Conservation (phyloP, 192 early-diverging fungal genomes). For the Thoreauomyces humboldtii region DNA sequence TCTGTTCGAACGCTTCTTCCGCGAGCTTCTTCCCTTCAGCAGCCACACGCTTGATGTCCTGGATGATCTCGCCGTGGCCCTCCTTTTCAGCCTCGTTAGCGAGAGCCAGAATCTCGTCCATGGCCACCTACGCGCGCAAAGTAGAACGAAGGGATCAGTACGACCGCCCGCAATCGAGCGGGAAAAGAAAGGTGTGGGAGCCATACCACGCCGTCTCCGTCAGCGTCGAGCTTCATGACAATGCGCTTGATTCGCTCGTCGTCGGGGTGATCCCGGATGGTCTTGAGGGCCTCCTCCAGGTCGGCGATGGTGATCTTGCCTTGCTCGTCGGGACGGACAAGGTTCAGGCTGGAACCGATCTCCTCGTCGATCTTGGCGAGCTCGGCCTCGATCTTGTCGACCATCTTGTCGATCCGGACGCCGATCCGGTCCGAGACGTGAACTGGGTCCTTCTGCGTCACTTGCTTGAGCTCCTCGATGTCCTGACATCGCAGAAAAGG, state of each 20-base stretch:
- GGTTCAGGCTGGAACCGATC: slow-evolving; percentile 62
- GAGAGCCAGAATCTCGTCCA: slow-evolving; percentile 59
- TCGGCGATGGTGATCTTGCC: slow-evolving; percentile 67
- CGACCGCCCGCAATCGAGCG: too few relatives aligned
- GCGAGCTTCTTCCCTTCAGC: slow-evolving; percentile 24
- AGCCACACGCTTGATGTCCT: slow-evolving; percentile 25
- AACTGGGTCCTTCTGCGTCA: slow-evolving; percentile 52
- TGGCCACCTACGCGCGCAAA: too few relatives aligned
- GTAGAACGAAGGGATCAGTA: too few relatives aligned
- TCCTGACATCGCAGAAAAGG: slow-evolving; percentile 35
- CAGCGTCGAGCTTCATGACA: slow-evolving; percentile 69
- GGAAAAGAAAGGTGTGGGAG: too few relatives aligned
- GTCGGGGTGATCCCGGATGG: slow-evolving; percentile 66
- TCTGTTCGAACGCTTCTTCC: slow-evolving; percentile 24
- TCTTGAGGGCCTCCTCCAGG: slow-evolving; percentile 64
- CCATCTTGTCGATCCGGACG: slow-evolving; percentile 76
- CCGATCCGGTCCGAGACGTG: slow-evolving; percentile 61
- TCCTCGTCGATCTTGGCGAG: slow-evolving; percentile 62
- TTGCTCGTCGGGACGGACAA: slow-evolving; percentile 62
- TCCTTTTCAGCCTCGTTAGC: slow-evolving; percentile 49
- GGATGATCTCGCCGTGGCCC: slow-evolving; percentile 54
- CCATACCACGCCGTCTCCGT: slow-evolving; percentile 70
- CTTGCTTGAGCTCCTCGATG: slow-evolving; percentile 50
- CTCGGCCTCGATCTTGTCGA: slow-evolving; percentile 70
- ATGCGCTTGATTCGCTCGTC: slow-evolving; percentile 71